These are phyloP conservation scores for Ceratocystis destructans DNA, from an alignment of 2,329 filamentous ascomycete genomes.

Conservation along the genomic window DNA sequence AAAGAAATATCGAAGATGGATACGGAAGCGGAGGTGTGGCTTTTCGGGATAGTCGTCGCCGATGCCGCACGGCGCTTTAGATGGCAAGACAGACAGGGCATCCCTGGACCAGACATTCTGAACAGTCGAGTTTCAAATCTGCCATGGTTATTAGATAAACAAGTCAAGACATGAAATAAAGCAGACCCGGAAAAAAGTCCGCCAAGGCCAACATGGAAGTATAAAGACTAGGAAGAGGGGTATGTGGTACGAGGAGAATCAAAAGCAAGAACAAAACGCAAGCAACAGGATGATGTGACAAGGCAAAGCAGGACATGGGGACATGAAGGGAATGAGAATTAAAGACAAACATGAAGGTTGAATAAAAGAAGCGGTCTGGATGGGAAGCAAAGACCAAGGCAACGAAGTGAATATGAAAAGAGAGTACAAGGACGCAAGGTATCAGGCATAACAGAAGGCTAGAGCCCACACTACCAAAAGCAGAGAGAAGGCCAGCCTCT, in stretches of 20 bases:
- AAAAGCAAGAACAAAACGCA: slow-evolving; percentile 5
- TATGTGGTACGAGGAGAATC: slow-evolving; percentile 11
- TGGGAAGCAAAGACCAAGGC: background rate
- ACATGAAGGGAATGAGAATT: slow-evolving; percentile 19
- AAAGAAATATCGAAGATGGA: slow-evolving; percentile 15
- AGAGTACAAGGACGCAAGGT: slow-evolving; percentile 11
- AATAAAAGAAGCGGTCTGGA: slow-evolving; percentile 3
- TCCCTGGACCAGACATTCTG: too few species aligned
- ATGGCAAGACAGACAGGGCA: too few species aligned
- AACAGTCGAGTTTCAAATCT: too few species aligned
- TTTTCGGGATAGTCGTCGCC: too few species aligned
- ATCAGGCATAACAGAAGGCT: slow-evolving; percentile 20
- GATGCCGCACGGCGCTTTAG: too few species aligned
- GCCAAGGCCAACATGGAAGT: background rate
- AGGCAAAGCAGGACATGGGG: slow-evolving; percentile 12
- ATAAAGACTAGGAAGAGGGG: slow-evolving; percentile 3
- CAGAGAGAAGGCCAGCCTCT: background rate
- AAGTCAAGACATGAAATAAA: too few species aligned
- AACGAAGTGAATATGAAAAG: background rate
- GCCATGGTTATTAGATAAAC: too few species aligned
- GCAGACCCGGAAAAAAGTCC: too few species aligned
- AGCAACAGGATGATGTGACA: slow-evolving; percentile 16
- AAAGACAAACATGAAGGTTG: slow-evolving; percentile 12
- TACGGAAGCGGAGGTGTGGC: too few species aligned
- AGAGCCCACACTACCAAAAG: slow-evolving; percentile 5